Evolutionary conservation across 208 protist species (phyloP), one percentile per base, ranked within the genome.

Genomic region (Trypanosoma congolense): DNA sequence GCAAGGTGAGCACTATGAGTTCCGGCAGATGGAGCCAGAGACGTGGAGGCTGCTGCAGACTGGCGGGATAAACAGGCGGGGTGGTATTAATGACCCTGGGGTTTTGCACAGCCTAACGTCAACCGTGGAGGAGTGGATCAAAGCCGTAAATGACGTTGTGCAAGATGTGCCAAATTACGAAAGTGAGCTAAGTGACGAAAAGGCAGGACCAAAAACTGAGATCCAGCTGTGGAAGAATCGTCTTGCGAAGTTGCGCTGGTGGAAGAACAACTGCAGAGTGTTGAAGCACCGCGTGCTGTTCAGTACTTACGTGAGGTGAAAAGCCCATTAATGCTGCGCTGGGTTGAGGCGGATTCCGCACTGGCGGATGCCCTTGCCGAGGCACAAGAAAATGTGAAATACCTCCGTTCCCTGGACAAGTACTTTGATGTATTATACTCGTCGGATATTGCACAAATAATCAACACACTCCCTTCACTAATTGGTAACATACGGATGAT

Each of bases 361-460:
- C 75, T 99, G 29, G 97, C 92, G 2, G 96, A 99, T 49, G 90
- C 82, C 22, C 61, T 95, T n/a, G 91, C 96, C 33, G 96, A 99
- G 86, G 96, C 97, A 10, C 97, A 98, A 65, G 98, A 99, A 69
- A 99, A 98, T 66, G 89, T 98, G 29, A 96, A 97, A 74, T 99
- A 98, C 73, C 82, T 99, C 52, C 85, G 87, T 35, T 97, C 90
- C 12, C 70, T 99, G 43, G 92, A 98, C 59, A 96, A 94, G 63
- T 97, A 97, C 70, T 91, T 98, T 66, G 93, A 98, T 76, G 95
- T 98, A 69, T 80, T 98, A 38, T 98, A 98, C 78, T 73, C 57
- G 21, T 90, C 83, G 51, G 85, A 87, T 51, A 93, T 97, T 56
- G 63, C 70, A 40, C 72, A 90, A 42, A 98, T 99, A 49, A 87